Base-by-base conservation (phyloP, 805 yeast genomes). In the Komagataella populi region DNA sequence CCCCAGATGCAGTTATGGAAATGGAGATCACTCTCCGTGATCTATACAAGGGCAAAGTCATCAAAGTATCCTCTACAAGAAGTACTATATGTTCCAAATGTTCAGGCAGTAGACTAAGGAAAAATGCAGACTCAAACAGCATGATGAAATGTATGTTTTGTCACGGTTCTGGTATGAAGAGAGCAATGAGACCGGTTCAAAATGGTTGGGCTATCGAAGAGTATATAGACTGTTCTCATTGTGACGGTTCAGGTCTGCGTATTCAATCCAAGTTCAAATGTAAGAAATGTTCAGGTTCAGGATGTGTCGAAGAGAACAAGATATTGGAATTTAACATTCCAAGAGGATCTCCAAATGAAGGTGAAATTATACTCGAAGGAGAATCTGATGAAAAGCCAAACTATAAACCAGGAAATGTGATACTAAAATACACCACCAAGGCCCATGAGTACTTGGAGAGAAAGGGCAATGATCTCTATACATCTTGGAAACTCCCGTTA, bases 351-450 rank as follows among this genome's bases (percentile, higher is more conserved):
- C 70, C 73, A 44, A 70, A 76, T 49, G 78, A 77, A 10, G 95
- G 87, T 44, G 62, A 69, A 1, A 73, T 91, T 20, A 74, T 76
- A 0, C 66, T 88, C 53, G 64, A 70, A 46, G 83, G 82, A 5
- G 87, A 82, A 63, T 81, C 96, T 1, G 97, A 91, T 65, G 80
- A 88, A 63, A 81, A 70, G 20, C 79, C 83, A 6, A 91, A 88
- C 1, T 77, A 78, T 59, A 64, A 66, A 36, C 74, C 96, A 0
- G 97, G 97, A 3, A 89, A 88, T 67, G 81, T 91, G 16, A 70
- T 83, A 2, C 71, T 93, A 55, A 73, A 73, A 0, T 78, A 84
- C 50, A 70, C 70, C 48, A 78, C 79, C 55, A 70, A 72, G 52
- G 49, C 57, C 3, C 77, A 82, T 60, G 58, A 66, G 1, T 59